Conservation (phyloP, 1,139 yeast genomes). For the Zhuliangozyma parablackwelliae region DNA sequence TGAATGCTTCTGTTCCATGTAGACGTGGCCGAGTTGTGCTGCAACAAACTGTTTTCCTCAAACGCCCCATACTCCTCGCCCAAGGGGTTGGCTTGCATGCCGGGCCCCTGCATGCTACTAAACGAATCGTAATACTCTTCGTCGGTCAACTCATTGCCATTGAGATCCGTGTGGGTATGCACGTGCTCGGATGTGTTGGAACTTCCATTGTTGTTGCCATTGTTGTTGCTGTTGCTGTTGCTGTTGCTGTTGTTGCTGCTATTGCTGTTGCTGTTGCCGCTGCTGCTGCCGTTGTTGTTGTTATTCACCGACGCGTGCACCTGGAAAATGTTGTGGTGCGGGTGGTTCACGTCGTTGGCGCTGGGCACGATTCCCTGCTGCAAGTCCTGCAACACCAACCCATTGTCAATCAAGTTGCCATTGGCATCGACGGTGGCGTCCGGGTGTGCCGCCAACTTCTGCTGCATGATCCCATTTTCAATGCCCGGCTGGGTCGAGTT, state of each 20-base stretch:
- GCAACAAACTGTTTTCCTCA: conserved; percentile 27
- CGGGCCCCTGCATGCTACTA: conserved; percentile 25
- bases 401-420: conserved; percentile 42
- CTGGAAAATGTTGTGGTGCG: conserved; percentile 13
- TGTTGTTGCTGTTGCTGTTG: neutral
- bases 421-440: conserved; percentile 42
- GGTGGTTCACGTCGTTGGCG: conserved; percentile 13
- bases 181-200: neutral
- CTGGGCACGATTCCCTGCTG: conserved; percentile 15
- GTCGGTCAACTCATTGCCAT: conserved; percentile 32
- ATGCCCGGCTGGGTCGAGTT: conserved; percentile 48
- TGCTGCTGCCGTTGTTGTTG: conserved; percentile 8
- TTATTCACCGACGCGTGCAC: conserved; percentile 17
- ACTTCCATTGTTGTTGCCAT: neutral
- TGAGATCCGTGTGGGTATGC: conserved; percentile 9
- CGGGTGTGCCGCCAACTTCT: conserved; percentile 39
- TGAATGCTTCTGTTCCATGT: conserved; percentile 92
- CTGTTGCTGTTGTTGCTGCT: neutral
- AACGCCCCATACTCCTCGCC: conserved; percentile 26
- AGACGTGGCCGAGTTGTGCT: conserved; percentile 46
- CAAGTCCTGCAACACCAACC: conserved; percentile 23
- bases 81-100: conserved; percentile 3
- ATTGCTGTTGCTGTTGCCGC: conserved; percentile 1
- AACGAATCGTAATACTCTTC: conserved; percentile 47
- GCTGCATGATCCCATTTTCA: conserved; percentile 46